Percentiles rank a stretch among this genome's conserved stretches.
Conservation (phyloP, 805 yeast species). For the Wickerhamiella slavikovae region DNA sequence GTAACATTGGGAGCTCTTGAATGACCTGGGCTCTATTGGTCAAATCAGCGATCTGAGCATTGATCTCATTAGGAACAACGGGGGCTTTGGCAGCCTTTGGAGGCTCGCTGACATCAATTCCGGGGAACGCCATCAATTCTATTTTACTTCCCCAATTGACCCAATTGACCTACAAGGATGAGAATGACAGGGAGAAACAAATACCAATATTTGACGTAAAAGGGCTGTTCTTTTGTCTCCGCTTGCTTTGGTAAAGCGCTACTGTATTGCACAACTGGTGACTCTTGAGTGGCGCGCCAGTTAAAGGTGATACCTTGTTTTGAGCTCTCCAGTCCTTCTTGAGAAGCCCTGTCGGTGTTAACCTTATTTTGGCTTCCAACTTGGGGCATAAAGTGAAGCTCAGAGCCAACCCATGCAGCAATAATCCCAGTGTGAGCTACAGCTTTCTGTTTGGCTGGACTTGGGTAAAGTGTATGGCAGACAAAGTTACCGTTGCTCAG, state of each 20-base stretch:
- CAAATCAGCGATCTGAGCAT: neutral
- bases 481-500: neutral
- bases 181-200: neutral
- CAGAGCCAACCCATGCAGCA: neutral
- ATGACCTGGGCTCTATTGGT: neutral
- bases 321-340: too few species aligned
- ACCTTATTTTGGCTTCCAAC: too few species aligned
- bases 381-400: neutral
- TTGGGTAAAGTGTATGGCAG: neutral
- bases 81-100: too few species aligned
- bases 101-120: too few species aligned
- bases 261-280: too few species aligned
- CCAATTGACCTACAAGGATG: too few species aligned
- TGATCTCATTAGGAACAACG: too few species aligned
- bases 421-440: neutral
- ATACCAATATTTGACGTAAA: conserved; percentile 1
- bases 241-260: neutral
- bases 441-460: neutral
- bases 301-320: too few species aligned
- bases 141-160: too few species aligned
- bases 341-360: too few species aligned
- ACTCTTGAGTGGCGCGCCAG: too few species aligned
- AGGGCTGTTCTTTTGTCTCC: neutral
- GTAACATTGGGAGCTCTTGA: neutral
- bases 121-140: too few species aligned